Conservation (phyloP, 768 basidiomycete species). For the Pisolithus microcarpus region DNA sequence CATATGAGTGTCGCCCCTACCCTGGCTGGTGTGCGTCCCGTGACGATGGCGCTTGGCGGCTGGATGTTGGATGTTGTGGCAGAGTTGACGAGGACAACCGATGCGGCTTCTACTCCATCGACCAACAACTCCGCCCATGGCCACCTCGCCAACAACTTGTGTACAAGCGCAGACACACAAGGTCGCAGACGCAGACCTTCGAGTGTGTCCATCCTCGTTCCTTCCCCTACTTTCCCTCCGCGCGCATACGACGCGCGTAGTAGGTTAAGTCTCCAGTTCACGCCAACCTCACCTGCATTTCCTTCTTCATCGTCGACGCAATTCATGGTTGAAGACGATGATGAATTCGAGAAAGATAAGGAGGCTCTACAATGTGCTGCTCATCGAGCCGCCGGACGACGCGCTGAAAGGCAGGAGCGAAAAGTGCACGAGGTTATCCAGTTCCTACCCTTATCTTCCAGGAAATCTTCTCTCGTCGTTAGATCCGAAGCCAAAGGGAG, state of each 20-base stretch:
- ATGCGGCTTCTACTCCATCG: slow-evolving; percentile 13
- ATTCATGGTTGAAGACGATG: slow-evolving; percentile 29
- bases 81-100: slow-evolving; percentile 43
- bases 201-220: slow-evolving; percentile 34
- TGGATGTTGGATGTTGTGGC: slow-evolving; percentile 83
- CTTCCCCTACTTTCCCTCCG: slow-evolving; percentile 22
- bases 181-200: slow-evolving; percentile 16
- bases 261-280: slow-evolving; percentile 56
- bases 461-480: neutral
- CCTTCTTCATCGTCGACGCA: slow-evolving; percentile 4
- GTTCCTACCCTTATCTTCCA: slow-evolving; percentile 6
- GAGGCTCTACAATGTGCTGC: slow-evolving; percentile 33
- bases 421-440: slow-evolving; percentile 1
- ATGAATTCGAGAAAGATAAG: slow-evolving; percentile 42
- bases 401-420: slow-evolving; percentile 21
- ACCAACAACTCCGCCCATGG: slow-evolving; percentile 7
- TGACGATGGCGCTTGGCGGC: slow-evolving; percentile 49
- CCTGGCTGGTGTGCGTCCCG: slow-evolving; percentile 37
- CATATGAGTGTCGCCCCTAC: slow-evolving; percentile 38
- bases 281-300: slow-evolving; percentile 44
- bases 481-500: too few relatives aligned
- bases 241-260: slow-evolving; percentile 22
- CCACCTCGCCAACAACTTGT: neutral
- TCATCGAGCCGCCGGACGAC: slow-evolving; percentile 31
- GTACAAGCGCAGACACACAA: slow-evolving; percentile 13